A percentile compares a stretch with the other conserved stretches of the same genome.
These are phyloP conservation scores for Sporothrix globosa DNA, from an alignment of 2,329 filamentous ascomycete genomes.

Conservation along the genomic window DNA sequence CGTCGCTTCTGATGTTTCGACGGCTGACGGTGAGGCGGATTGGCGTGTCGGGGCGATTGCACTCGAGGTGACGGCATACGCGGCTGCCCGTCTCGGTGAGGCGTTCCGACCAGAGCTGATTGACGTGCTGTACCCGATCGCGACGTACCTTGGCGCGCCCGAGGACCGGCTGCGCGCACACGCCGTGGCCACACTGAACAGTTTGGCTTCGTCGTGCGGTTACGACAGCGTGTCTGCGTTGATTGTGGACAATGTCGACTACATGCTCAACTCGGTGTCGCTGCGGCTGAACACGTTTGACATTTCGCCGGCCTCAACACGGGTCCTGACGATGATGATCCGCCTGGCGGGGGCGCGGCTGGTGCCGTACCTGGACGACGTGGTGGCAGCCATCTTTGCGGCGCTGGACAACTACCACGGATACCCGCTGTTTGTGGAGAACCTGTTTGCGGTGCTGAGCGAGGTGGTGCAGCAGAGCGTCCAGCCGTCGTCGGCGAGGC, in stretches of 20 bases:
- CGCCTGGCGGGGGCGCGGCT: constrained; percentile 78
- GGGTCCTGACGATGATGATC: constrained; percentile 94
- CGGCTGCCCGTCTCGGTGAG: constrained; percentile 66
- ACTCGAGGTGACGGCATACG: constrained; percentile 77
- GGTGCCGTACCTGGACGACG: constrained; percentile 87
- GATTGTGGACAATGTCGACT: constrained; percentile 90
- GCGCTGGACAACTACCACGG: constrained; percentile 95
- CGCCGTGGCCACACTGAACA: constrained; percentile 80
- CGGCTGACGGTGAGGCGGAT: constrained; percentile 51
- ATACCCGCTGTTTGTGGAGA: constrained; percentile 82
- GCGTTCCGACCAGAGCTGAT: constrained; percentile 84
- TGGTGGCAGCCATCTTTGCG: constrained; percentile 87
- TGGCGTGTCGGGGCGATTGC: constrained; percentile 79
- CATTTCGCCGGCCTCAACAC: constrained; percentile 85
- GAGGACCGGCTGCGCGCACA: constrained; percentile 72
- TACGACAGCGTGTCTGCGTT: constrained; percentile 76
- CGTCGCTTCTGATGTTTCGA: not conserved
- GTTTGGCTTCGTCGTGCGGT: constrained; percentile 72
- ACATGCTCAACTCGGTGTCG: constrained; percentile 91
- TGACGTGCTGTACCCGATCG: constrained; percentile 87
- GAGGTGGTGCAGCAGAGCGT: constrained; percentile 83
- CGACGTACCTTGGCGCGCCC: constrained; percentile 79
- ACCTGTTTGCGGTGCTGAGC: constrained; percentile 78
- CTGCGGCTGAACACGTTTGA: constrained; percentile 89
- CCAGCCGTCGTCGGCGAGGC: constrained; percentile 52